Base-by-base conservation (phyloP, 371 early-diverging fungal genomes). In the Actinomortierella wolfii region DNA sequence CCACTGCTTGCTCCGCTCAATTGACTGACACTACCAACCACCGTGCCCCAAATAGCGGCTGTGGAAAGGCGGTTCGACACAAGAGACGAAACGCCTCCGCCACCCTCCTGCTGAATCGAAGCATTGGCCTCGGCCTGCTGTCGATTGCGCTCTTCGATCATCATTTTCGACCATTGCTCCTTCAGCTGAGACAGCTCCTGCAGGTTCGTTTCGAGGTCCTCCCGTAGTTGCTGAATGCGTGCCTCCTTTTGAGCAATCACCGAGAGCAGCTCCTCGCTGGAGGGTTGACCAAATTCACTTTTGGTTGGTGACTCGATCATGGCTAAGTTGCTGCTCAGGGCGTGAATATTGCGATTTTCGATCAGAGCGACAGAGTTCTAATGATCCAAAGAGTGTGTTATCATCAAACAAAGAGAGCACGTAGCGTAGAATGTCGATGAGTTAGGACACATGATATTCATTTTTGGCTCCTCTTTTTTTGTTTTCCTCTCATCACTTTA, bases 211-310 rank as follows among this genome's bases (percentile, higher is more conserved):
- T 71, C 73, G 26, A 71, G 61, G 40, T 71, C 73, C 45, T 71
- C 73, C 21, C 73, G 61, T 24, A 71, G 34, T 25, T 66, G 73
- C 18, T 66, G 66, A 21, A 71, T 71, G 62, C 62, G 53, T 21
- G 73, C 73, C 29, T 71, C 73, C 56, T 71, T 71, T 58, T 71
- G 73, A 13, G 73, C 73, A 52, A 71, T 71, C 17, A 66, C 66
- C 1, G 73, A 71, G 14, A 71, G 56, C 42, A 71, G 51, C 14
- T 57, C 34, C 15, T 71, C 73, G 24, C 66, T 66, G 29, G 55
- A 56, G 23, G 57, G 66, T 23, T 66, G 66, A 14, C 34, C 34
- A 28, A 61, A 71, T 28, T 71, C 73, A 43, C 52, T 58, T 15
- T 71, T 66, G 24, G 73, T 71, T 0, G 73, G 73, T 20, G 73